phyloP scores from a whole-genome alignment of 139 green algal genomes.

The Mychonastes homosphaera region DNA sequence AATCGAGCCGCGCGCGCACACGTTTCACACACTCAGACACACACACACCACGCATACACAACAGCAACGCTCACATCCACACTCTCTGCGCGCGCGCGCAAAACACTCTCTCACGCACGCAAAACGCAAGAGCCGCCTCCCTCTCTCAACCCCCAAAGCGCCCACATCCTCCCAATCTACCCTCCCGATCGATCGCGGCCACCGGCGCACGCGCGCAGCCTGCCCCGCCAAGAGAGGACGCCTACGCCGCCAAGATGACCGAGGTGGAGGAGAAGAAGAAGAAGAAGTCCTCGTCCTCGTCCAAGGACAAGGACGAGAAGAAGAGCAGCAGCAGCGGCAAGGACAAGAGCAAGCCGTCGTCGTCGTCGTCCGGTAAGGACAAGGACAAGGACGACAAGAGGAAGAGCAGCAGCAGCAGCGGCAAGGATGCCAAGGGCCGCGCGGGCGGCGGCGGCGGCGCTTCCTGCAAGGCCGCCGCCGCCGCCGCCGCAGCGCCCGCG shows the following conservation, averaged over 20 bases:
- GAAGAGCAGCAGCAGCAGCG: slow-evolving; percentile 15
- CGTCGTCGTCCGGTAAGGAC: slow-evolving; percentile 11
- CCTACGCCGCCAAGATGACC: slow-evolving; percentile 33
- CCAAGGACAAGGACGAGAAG: slow-evolving; percentile 29
- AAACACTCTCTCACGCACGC: too few species aligned
- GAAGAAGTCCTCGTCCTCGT: slow-evolving; percentile 16
- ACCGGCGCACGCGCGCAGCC: neutral
- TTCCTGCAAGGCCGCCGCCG: neutral
- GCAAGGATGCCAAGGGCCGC: slow-evolving; percentile 5
- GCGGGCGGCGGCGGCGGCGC: neutral
- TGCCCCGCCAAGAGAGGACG: slow-evolving; percentile 24
- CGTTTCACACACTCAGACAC: too few species aligned
- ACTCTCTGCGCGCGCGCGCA: too few species aligned
- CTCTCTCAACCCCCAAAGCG: too few species aligned
- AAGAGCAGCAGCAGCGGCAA: slow-evolving; percentile 9
- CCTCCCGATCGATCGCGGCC: slow-evolving; percentile 1
- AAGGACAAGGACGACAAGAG: slow-evolving; percentile 17
- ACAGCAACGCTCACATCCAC: too few species aligned
- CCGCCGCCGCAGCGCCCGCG: neutral
- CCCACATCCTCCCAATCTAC: too few species aligned
- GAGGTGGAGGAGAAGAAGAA: slow-evolving; percentile 25
- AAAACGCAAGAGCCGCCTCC: too few species aligned
- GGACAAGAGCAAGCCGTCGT: slow-evolving; percentile 18
- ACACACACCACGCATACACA: too few species aligned
- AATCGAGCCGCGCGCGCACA: too few species aligned